A percentile compares a stretch with the other conserved stretches of the same genome.
These are phyloP conservation scores for Xylaria nigripes DNA, from an alignment of 495 filamentous ascomycete species.

Conservation along the genomic window DNA sequence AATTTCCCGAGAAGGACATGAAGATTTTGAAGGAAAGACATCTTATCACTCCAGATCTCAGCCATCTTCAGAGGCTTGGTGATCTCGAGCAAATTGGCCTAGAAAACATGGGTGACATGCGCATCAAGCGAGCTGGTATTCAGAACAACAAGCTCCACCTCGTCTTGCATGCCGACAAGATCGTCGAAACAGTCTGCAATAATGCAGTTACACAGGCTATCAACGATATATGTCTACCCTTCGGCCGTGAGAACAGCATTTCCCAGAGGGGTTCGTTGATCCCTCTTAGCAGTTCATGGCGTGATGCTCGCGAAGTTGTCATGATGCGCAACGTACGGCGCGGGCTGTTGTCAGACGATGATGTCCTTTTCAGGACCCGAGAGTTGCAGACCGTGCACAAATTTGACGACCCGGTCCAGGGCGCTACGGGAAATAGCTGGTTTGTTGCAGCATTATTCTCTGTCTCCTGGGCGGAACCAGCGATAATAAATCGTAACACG, in stretches of 20 bases:
- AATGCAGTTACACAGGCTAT: conserved; percentile 25
- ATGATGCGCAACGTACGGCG: conserved; percentile 16
- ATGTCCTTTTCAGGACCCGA: conserved; percentile 1
- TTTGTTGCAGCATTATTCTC: conserved; percentile 31
- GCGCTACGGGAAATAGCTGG: conserved; percentile 29
- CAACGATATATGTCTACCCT: conserved; percentile 29
- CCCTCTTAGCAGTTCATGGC: conserved; percentile 26
- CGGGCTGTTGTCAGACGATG: conserved; percentile 6
- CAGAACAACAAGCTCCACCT: conserved; percentile 32
- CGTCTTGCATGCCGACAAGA: conserved; percentile 17
- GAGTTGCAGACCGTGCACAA: conserved; percentile 16
- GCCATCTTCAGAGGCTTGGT: conserved; percentile 20
- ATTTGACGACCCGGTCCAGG: conserved; percentile 32
- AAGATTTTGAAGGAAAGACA: conserved; percentile 31
- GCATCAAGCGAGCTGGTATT: conserved; percentile 29
- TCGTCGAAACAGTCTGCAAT: conserved; percentile 25
- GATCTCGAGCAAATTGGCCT: conserved; percentile 29
- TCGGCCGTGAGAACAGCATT: conserved; percentile 18
- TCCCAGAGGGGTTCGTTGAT: conserved; percentile 11
- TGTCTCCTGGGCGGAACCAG: conserved; percentile 30
- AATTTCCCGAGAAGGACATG: conserved; percentile 23
- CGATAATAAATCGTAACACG: conserved; percentile 21
- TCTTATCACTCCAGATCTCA: conserved; percentile 30
- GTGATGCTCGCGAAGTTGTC: conserved; percentile 20
- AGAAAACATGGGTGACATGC: conserved; percentile 20